phyloP scores from a whole-genome alignment of 192 early-diverging fungal species.

The Funneliformis mosseae region DNA sequence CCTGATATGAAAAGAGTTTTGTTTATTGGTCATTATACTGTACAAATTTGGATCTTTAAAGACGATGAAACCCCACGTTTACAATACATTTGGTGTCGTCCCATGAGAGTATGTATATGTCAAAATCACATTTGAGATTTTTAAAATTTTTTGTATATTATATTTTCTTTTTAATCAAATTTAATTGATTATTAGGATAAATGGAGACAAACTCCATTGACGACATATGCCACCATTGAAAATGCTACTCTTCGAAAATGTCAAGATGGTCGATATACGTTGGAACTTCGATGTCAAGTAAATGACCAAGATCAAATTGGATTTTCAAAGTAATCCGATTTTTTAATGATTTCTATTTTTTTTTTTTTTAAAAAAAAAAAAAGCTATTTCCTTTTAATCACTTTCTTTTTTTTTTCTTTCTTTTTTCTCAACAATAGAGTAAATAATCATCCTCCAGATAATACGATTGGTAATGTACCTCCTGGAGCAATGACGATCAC shows the following conservation, averaged over 20 bases:
- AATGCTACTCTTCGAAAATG: neutral
- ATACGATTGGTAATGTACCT: neutral
- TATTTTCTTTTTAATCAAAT: neutral
- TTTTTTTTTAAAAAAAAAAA: neutral
- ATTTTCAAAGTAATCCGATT: neutral
- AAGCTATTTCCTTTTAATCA: neutral
- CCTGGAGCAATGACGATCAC: neutral
- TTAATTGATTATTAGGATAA: neutral
- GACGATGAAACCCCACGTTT: neutral
- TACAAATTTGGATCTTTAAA: slow-evolving; percentile 15
- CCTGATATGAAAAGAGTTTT: neutral
- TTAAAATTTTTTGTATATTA: neutral
- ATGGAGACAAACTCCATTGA: neutral
- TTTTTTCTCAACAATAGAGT: neutral
- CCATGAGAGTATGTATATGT: neutral
- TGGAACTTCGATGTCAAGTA: neutral
- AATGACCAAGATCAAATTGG: neutral
- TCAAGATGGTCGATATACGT: neutral
- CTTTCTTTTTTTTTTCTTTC: neutral
- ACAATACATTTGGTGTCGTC: slow-evolving; percentile 15
- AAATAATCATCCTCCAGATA: neutral
- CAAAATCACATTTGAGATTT: neutral
- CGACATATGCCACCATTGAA: slow-evolving; percentile 11
- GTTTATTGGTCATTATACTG: slow-evolving; percentile 19
- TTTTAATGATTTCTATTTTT: too few species aligned